Conservation (phyloP, 768 basidiomycete species). For the Lentinula sp. region DNA sequence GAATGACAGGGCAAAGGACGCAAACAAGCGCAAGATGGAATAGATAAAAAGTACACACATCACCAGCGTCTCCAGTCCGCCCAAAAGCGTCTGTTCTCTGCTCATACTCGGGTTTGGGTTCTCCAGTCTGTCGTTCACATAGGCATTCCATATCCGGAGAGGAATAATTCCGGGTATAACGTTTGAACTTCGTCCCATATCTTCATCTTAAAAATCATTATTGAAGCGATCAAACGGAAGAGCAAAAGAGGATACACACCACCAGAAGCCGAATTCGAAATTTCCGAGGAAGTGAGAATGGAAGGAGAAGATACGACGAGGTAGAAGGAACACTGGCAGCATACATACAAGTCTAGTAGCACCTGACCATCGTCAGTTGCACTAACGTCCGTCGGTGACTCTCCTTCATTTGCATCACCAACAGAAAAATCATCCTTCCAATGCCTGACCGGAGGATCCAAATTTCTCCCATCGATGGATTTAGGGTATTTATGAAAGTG, state of each 20-base stretch:
- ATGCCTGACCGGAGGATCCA: constrained; percentile 25
- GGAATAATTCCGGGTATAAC: constrained; percentile 65
- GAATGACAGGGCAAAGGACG: neutral
- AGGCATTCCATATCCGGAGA: constrained; percentile 43
- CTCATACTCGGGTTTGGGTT: constrained; percentile 32
- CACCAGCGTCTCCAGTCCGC: neutral
- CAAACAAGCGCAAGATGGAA: neutral
- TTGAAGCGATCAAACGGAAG: neutral
- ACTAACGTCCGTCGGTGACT: constrained; percentile 24
- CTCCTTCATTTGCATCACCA: constrained; percentile 23
- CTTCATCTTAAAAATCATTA: neutral
- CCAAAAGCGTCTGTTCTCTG: neutral
- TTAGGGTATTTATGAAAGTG: constrained; percentile 75
- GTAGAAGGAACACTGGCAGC: constrained; percentile 79
- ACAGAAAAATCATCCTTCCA: constrained; percentile 21
- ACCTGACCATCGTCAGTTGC: neutral
- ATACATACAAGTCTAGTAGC: constrained; percentile 66
- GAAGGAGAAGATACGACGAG: constrained; percentile 43
- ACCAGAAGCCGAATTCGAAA: neutral
- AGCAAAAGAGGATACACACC: neutral
- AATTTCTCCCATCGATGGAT: constrained; percentile 60
- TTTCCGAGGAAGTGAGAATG: constrained; percentile 28
- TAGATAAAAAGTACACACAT: neutral
- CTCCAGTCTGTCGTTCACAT: constrained; percentile 51
- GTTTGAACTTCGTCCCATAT: neutral